A percentile compares a stretch with the other conserved stretches of the same genome.
These are phyloP conservation scores for Papilionanthe hybrid DNA, from an alignment of 116 monocot genomes.

Conservation along the genomic window DNA sequence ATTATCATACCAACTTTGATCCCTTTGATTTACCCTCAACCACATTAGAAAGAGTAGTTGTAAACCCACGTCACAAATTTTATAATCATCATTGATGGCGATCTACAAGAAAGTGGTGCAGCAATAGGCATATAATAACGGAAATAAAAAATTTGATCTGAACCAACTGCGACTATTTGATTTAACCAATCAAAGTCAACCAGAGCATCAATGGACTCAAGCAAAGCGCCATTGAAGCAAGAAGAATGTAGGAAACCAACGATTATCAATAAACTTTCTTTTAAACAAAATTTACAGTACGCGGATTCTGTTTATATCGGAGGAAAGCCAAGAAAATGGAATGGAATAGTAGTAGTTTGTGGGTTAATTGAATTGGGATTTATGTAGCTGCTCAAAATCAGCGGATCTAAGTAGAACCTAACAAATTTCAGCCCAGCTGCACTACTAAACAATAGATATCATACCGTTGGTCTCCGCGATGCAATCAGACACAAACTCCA, in stretches of 20 bases:
- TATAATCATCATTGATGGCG: not conserved
- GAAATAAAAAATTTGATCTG: not conserved
- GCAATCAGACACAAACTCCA: constrained; percentile 34
- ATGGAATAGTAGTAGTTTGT: not conserved
- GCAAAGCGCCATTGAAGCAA: not conserved
- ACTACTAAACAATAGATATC: not conserved
- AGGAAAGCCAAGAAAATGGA: not conserved
- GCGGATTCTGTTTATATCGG: not conserved
- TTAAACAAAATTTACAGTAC: not conserved
- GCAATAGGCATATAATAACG: not conserved
- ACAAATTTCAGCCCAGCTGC: not conserved
- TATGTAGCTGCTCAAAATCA: not conserved
- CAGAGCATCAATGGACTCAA: not conserved
- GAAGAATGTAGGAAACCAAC: not conserved
- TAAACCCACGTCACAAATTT: not conserved
- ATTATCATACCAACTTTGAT: too few species aligned
- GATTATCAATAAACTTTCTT: not conserved
- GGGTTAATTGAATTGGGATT: not conserved
- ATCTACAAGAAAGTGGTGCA: not conserved
- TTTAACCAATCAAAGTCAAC: not conserved
- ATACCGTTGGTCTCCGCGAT: constrained; percentile 34
- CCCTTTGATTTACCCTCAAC: too few species aligned
- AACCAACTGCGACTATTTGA: not conserved
- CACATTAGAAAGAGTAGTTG: not conserved
- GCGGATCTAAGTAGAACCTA: not conserved